Evolutionary conservation across 2,329 filamentous ascomycete species (phyloP).

Genomic region (Bipolaris bicolor): DNA sequence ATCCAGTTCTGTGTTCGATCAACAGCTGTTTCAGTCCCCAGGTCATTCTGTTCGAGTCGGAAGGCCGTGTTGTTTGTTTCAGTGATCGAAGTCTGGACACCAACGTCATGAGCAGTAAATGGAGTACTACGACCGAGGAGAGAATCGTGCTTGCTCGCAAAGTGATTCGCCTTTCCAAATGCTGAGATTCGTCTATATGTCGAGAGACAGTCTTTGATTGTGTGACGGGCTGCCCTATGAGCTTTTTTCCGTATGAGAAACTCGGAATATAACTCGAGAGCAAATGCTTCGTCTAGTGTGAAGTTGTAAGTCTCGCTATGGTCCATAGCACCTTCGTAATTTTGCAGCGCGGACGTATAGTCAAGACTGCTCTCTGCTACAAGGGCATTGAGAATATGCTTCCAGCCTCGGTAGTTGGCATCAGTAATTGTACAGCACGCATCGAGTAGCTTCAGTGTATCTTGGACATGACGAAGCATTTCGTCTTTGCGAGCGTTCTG

Average conservation of each 20-base stretch:
- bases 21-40: slow-evolving; percentile 47
- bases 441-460: slow-evolving; percentile 66
- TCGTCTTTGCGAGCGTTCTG: slow-evolving; percentile 50
- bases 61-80: slow-evolving; percentile 51
- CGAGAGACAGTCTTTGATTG: slow-evolving; percentile 69
- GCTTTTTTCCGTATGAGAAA: slow-evolving; percentile 70
- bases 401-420: slow-evolving; percentile 75
- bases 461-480: slow-evolving; percentile 60
- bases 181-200: slow-evolving; percentile 74
- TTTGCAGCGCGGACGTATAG: slow-evolving; percentile 60
- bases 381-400: slow-evolving; percentile 71
- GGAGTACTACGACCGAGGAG: slow-evolving; percentile 69
- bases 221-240: slow-evolving; percentile 70
- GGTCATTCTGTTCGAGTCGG: slow-evolving; percentile 53
- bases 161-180: slow-evolving; percentile 69
- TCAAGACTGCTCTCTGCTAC: slow-evolving; percentile 67
- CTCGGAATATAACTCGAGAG: slow-evolving; percentile 75
- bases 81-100: slow-evolving; percentile 72
- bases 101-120: slow-evolving; percentile 65
- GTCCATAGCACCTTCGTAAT: slow-evolving; percentile 75
- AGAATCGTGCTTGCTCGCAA: slow-evolving; percentile 71
- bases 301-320: slow-evolving; percentile 72
- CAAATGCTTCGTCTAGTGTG: slow-evolving; percentile 73
- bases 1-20: slow-evolving; percentile 59
- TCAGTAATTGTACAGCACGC: slow-evolving; percentile 68